These are phyloP conservation scores for Daldinia sp. DNA, from an alignment of 2,329 filamentous ascomycete genomes.

Conservation along the genomic window DNA sequence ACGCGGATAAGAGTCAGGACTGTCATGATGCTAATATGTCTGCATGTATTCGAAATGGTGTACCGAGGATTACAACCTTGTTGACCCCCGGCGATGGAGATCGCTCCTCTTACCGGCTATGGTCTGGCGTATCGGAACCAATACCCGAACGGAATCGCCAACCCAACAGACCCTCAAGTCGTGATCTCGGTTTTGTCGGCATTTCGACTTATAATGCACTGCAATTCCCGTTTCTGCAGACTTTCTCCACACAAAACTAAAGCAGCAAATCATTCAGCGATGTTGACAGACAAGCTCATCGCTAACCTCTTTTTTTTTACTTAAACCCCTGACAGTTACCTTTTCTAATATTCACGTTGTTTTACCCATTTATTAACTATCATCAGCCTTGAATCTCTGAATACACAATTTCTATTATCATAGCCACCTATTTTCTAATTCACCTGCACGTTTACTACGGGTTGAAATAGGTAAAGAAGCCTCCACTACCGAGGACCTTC, in stretches of 20 bases:
- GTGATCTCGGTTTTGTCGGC: slow-evolving; percentile 37
- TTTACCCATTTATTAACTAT: slow-evolving; percentile 11
- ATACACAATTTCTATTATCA: background rate
- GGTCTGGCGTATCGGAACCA: slow-evolving; percentile 27
- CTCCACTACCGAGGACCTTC: background rate
- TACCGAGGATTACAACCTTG: slow-evolving; percentile 16
- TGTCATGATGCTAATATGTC: background rate
- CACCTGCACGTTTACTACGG: too few species aligned
- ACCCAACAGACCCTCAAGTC: slow-evolving; percentile 8
- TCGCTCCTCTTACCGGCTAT: slow-evolving; percentile 27
- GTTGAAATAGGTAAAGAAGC: background rate
- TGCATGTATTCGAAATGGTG: slow-evolving; percentile 15
- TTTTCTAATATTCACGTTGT: slow-evolving; percentile 2
- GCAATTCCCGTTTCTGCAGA: slow-evolving; percentile 20
- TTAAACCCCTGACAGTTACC: slow-evolving; percentile 12
- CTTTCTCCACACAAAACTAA: slow-evolving; percentile 29
- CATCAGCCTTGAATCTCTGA: background rate
- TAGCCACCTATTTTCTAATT: background rate
- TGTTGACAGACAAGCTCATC: slow-evolving; percentile 14
- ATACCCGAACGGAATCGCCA: slow-evolving; percentile 34
- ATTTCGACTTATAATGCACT: slow-evolving; percentile 15
- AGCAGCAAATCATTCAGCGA: slow-evolving; percentile 20
- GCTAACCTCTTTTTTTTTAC: slow-evolving; percentile 12
- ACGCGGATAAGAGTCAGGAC: background rate
- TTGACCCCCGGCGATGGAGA: slow-evolving; percentile 8